Base-by-base conservation (phyloP, 2,329 filamentous ascomycete genomes). In the Verticillium dahliae region DNA sequence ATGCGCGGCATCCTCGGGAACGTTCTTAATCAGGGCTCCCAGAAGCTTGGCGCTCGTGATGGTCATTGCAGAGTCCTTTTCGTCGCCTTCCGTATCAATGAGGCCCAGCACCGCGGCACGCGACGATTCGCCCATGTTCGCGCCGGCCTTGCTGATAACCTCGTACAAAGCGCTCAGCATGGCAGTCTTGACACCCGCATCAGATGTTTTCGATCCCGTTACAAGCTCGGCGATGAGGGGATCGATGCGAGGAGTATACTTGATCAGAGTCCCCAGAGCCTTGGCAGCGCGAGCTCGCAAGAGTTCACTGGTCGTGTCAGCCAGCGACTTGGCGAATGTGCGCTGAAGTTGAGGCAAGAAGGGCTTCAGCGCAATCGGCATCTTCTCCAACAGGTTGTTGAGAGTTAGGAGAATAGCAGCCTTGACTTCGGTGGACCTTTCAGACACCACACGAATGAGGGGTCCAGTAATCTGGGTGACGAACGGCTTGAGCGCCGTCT, bases 151-250 rank as follows among this genome's bases (percentile, higher is more conserved):
- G 80, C 91, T 94, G 63, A 99, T 89, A 35, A 99, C 95, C 72
- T 98, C 94, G 72, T 96, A 97, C 56, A 99, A 78, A 3, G 95
- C 95, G 80, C 96, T 97, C 69, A 99, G 83, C 95, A 99, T 99
- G 34, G 95, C 95, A 67, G 90, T 95, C 76, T 87, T 91, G 66
- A 99, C 95, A 56, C 94, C 94, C 6, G 86, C 72, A 71, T 98
- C 94, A 1, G 85, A 79, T 0, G 95, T 98, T 80, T 94, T 97
- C 33, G 92, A 95, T 56, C 95, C 95, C n/a, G 95, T 90, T 22
- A 98, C 92, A 57, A 99, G 83, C 76, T 99, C 95, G 63, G 85
- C 80, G 66, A 99, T 96, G 60, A 99, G 83, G 58, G 96, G 95
- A 75, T 99, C 96, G 31, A 99, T 91, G 71, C 96, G 88, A 33